phyloP scores from a whole-genome alignment of 495 filamentous ascomycete species.

The Lepidopterella palustris region DNA sequence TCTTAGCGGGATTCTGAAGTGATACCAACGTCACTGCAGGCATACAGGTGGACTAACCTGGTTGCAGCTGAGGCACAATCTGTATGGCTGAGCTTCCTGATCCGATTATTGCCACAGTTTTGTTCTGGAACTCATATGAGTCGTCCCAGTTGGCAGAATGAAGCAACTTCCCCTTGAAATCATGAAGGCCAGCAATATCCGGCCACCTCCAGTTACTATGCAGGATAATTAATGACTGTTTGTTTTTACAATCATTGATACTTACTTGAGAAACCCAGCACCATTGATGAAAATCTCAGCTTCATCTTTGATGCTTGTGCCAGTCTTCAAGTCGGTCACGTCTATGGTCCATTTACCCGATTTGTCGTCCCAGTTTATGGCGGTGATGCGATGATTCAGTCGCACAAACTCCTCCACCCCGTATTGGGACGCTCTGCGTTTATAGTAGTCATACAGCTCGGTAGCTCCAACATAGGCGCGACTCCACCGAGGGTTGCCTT shows the following conservation, averaged over 20 bases:
- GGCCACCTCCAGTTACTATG: constrained; percentile 38
- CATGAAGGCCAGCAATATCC: constrained; percentile 30
- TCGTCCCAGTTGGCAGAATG: constrained; percentile 37
- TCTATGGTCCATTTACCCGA: constrained; percentile 32
- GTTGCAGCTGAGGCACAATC: constrained; percentile 34
- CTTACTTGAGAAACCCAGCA: constrained; percentile 39
- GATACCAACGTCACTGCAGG: constrained; percentile 35
- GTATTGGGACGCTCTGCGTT: too few relatives aligned
- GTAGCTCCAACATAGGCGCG: too few relatives aligned
- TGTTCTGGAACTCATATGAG: constrained; percentile 31
- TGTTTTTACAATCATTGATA: too few relatives aligned
- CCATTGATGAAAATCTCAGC: constrained; percentile 38
- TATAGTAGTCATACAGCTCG: too few relatives aligned
- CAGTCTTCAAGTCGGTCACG: constrained; percentile 28
- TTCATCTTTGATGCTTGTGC: constrained; percentile 30
- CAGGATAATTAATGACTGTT: too few relatives aligned
- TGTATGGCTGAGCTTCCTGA: constrained; percentile 36
- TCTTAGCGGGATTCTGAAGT: too few relatives aligned
- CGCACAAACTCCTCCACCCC: too few relatives aligned
- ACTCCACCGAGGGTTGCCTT: too few relatives aligned
- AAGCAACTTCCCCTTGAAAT: constrained; percentile 37
- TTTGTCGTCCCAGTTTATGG: constrained; percentile 30
- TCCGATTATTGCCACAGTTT: constrained; percentile 38
- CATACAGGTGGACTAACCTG: constrained; percentile 31
- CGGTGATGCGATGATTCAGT: constrained; percentile 32